phyloP scores from a whole-genome alignment of 2,329 filamentous ascomycete species.

The Periglandula ipomoeae region DNA sequence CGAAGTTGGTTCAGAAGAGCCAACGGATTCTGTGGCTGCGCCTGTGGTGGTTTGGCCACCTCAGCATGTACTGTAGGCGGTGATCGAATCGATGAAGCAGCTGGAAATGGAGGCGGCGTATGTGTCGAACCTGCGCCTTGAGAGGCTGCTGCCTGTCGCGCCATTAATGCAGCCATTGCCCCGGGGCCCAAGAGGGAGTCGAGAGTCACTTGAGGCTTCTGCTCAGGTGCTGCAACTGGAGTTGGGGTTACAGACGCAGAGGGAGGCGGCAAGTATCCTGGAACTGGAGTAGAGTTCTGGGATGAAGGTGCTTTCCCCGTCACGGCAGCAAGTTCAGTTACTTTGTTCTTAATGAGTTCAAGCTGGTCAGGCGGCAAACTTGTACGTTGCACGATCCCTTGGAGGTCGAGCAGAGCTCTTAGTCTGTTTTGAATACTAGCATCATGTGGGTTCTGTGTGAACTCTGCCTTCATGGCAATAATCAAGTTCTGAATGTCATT shows the following conservation, averaged over 20 bases:
- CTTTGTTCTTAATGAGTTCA: conserved; percentile 74
- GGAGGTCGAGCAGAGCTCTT: conserved; percentile 77
- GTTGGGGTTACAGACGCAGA: conserved; percentile 25
- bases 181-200: conserved; percentile 51
- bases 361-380: conserved; percentile 74
- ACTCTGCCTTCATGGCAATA: conserved; percentile 60
- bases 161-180: conserved; percentile 49
- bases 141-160: conserved; percentile 41
- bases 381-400: conserved; percentile 63
- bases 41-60: conserved; percentile 18
- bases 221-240: conserved; percentile 22
- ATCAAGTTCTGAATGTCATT: conserved; percentile 77
- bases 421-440: conserved; percentile 66
- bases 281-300: conserved; percentile 32
- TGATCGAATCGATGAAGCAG: conserved; percentile 33
- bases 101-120: conserved; percentile 23
- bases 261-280: conserved; percentile 25
- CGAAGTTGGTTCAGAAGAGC: conserved; percentile 59
- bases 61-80: conserved; percentile 37
- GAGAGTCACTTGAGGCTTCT: conserved; percentile 36
- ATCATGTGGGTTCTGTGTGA: conserved; percentile 69
- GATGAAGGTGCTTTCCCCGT: conserved; percentile 43
- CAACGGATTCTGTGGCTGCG: conserved; percentile 35
- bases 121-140: conserved; percentile 32
- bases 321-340: conserved; percentile 63